Conservation (phyloP, 768 basidiomycete species). For the Naganishia vishniacii region DNA sequence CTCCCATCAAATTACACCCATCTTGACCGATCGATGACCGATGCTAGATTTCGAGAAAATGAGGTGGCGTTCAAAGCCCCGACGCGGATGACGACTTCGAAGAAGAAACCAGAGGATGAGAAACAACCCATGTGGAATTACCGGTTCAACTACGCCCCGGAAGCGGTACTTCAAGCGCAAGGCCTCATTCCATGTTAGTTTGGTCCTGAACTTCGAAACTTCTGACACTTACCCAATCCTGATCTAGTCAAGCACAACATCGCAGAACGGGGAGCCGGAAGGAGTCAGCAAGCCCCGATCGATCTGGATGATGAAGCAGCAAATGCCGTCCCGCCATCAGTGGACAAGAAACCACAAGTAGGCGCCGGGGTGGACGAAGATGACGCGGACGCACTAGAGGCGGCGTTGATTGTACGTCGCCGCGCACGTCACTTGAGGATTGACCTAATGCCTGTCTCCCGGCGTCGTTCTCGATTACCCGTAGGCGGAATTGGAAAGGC, state of each 20-base stretch:
- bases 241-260: constrained; percentile 14
- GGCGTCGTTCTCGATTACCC: too few relatives aligned
- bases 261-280: neutral
- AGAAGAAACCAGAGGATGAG: neutral
- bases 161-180: constrained; percentile 4
- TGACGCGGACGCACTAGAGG: constrained; percentile 1
- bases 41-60: neutral
- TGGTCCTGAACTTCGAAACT: too few relatives aligned
- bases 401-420: neutral
- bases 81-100: neutral
- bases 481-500: too few relatives aligned
- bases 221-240: too few relatives aligned
- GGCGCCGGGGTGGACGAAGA: neutral
- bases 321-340: neutral
- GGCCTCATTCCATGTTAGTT: neutral
- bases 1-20: neutral
- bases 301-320: too few relatives aligned
- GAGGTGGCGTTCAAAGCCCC: neutral
- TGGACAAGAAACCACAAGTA: neutral
- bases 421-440: too few relatives aligned
- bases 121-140: neutral
- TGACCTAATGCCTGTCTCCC: too few relatives aligned
- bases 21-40: neutral
- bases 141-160: constrained; percentile 2
- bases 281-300: neutral